These are phyloP conservation scores for Solanum chilense DNA, from an alignment of 257 asterid species.

Conservation along the genomic window DNA sequence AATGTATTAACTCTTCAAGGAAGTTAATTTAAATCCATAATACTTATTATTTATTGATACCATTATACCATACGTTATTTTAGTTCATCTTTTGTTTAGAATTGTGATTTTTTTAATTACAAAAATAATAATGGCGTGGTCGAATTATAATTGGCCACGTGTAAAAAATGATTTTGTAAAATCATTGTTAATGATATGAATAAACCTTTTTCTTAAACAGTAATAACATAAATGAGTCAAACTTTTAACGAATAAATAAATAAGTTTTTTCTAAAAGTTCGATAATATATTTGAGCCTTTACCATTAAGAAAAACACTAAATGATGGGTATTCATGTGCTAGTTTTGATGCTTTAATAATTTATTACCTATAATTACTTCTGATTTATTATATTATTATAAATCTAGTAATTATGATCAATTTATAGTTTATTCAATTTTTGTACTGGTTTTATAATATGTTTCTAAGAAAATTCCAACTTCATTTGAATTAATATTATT, in stretches of 20 bases:
- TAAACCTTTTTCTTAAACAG: too few relatives aligned
- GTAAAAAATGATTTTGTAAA: too few relatives aligned
- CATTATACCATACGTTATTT: neutral
- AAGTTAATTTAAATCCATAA: neutral
- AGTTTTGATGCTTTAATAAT: neutral
- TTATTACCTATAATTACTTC: neutral
- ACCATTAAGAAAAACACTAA: neutral
- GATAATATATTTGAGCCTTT: too few relatives aligned
- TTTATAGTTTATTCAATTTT: neutral
- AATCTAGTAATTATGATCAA: neutral
- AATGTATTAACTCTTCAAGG: neutral
- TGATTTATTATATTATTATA: neutral
- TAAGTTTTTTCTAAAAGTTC: accelerated
- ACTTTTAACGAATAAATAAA: too few relatives aligned
- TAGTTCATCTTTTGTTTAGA: too few relatives aligned
- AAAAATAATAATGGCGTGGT: too few relatives aligned
- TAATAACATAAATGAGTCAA: too few relatives aligned
- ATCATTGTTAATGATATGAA: too few relatives aligned
- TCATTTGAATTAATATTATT: neutral
- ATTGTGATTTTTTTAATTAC: too few relatives aligned
- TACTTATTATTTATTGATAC: neutral
- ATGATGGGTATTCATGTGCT: neutral
- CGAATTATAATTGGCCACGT: too few relatives aligned
- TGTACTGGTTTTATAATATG: neutral
- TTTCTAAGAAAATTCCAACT: neutral